Conservation (phyloP, 2,329 filamentous ascomycete species). For the Epichloe gansuensis region DNA sequence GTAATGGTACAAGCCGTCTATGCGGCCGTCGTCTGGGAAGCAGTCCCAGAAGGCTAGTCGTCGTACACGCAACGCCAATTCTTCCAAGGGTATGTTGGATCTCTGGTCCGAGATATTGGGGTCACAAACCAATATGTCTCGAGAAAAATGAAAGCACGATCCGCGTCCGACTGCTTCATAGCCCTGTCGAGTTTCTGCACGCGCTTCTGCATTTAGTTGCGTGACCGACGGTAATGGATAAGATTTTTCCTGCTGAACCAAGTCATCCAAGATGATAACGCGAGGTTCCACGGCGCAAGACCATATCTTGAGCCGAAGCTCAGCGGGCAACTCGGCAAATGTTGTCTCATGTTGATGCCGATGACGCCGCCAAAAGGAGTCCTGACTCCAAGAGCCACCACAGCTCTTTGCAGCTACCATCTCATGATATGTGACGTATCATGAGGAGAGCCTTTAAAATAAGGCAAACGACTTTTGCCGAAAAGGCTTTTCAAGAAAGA, state of each 20-base stretch:
- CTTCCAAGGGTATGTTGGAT: conserved; percentile 20
- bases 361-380: not conserved
- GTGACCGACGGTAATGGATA: conserved; percentile 25
- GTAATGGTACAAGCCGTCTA: conserved; percentile 22
- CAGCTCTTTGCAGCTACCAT: conserved; percentile 3
- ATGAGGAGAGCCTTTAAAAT: not conserved
- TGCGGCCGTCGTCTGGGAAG: conserved; percentile 25
- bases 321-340: conserved; percentile 21
- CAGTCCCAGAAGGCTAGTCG: conserved; percentile 28
- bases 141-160: conserved; percentile 24
- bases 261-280: conserved; percentile 23
- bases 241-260: conserved; percentile 17
- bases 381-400: not conserved
- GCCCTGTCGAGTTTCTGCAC: conserved; percentile 21
- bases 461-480: not conserved
- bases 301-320: conserved; percentile 28
- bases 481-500: not conserved
- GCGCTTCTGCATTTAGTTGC: conserved; percentile 24
- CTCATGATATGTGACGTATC: conserved; percentile 1
- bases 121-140: conserved; percentile 27
- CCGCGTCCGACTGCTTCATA: conserved; percentile 24
- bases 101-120: conserved; percentile 22
- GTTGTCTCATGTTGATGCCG: conserved; percentile 1
- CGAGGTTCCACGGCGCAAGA: conserved; percentile 24
- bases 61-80: conserved; percentile 21